These are phyloP conservation scores for Gentiana dahurica DNA, from an alignment of 257 asterid genomes.

Conservation along the genomic window DNA sequence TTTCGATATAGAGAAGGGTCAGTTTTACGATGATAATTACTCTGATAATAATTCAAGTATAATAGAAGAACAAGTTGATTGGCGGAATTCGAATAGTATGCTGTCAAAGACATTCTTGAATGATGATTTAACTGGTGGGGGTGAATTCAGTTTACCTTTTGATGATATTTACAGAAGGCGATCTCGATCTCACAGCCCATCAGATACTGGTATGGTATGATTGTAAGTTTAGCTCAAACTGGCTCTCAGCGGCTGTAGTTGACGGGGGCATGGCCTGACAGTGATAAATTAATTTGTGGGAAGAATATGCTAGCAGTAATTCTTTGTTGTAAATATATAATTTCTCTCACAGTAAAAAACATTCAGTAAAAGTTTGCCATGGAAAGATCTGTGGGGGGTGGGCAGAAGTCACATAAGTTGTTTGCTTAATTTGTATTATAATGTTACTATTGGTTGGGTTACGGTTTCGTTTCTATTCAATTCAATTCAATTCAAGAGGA, in stretches of 20 bases:
- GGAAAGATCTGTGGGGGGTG: conserved; percentile 11
- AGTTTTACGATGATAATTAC: conserved; percentile 14
- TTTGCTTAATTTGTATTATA: conserved; percentile 16
- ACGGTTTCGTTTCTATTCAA: background rate
- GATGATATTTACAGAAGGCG: conserved; percentile 52
- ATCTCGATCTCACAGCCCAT: conserved; percentile 22
- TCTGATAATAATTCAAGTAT: conserved; percentile 39
- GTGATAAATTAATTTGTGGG: background rate
- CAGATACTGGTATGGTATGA: conserved; percentile 34
- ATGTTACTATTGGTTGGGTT: background rate
- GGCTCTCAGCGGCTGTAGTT: background rate
- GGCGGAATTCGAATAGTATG: conserved; percentile 29
- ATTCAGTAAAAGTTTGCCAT: conserved; percentile 19
- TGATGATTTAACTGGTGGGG: conserved; percentile 53
- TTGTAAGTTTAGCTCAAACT: background rate
- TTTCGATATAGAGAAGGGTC: conserved; percentile 17
- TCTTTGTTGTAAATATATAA: conserved; percentile 52
- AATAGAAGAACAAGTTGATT: conserved; percentile 21
- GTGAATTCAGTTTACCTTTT: conserved; percentile 64
- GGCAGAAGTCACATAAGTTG: conserved; percentile 9
- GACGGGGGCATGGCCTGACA: conserved; percentile 3
- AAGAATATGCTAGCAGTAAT: conserved; percentile 17
- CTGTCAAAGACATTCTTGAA: conserved; percentile 51
- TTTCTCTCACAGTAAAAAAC: conserved; percentile 12
- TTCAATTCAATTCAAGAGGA: no score